These are phyloP conservation scores for Pleurostoma richardsiae DNA, from an alignment of 2,329 filamentous ascomycete species.

Conservation along the genomic window DNA sequence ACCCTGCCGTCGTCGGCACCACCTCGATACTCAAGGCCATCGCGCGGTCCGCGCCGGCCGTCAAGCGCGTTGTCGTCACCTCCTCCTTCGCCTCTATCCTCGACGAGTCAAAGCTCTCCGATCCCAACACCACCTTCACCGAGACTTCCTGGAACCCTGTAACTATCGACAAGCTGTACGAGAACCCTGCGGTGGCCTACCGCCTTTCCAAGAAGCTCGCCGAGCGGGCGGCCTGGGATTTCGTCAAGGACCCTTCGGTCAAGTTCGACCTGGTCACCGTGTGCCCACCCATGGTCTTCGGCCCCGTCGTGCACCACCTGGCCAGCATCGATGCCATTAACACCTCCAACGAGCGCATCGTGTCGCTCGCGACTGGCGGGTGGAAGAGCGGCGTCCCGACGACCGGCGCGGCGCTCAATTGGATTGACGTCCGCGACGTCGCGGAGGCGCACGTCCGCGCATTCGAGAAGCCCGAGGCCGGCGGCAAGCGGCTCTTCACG, in stretches of 20 bases:
- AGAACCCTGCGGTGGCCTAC: slow-evolving; percentile 38
- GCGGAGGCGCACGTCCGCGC: slow-evolving; percentile 48
- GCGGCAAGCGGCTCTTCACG: slow-evolving; percentile 46
- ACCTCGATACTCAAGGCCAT: slow-evolving; percentile 70
- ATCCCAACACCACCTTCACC: slow-evolving; percentile 34
- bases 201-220: slow-evolving; percentile 49
- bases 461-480: slow-evolving; percentile 40
- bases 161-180: slow-evolving; percentile 36
- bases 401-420: slow-evolving; percentile 35
- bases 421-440: slow-evolving; percentile 53
- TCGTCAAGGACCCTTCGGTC: slow-evolving; percentile 29
- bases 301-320: slow-evolving; percentile 45
- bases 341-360: slow-evolving; percentile 49
- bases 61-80: slow-evolving; percentile 67
- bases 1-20: slow-evolving; percentile 53
- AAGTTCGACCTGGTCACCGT: slow-evolving; percentile 47
- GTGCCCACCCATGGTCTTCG: slow-evolving; percentile 50
- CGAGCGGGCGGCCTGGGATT: slow-evolving; percentile 48
- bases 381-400: slow-evolving; percentile 39
- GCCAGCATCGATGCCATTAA: slow-evolving; percentile 40
- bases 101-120: slow-evolving; percentile 25
- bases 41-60: slow-evolving; percentile 48
- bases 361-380: slow-evolving; percentile 41
- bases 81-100: slow-evolving; percentile 51
- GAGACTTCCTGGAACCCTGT: slow-evolving; percentile 51